Evolutionary conservation across 441 rosid genomes (phyloP).

Genomic region (Francoa sonchifolia): DNA sequence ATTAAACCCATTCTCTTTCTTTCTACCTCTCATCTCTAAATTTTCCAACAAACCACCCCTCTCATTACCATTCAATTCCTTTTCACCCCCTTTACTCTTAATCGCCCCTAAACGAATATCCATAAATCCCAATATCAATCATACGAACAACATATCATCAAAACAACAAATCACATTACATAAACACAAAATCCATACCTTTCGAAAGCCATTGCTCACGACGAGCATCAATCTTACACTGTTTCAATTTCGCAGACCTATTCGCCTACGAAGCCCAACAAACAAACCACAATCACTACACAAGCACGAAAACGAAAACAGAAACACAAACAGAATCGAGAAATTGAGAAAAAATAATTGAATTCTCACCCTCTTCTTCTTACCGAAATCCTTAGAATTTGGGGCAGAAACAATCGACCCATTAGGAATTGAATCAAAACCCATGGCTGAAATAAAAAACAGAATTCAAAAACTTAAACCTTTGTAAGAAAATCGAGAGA

Average conservation of each 20-base stretch:
- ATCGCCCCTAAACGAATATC: constrained; percentile 29
- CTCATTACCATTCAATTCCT: constrained; percentile 24
- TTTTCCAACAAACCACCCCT: constrained; percentile 29
- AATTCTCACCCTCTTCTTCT: constrained; percentile 58
- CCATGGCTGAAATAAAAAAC: constrained; percentile 29
- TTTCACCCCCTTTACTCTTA: constrained; percentile 37
- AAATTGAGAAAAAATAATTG: not conserved
- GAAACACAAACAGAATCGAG: not conserved
- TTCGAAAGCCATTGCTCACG: constrained; percentile 98
- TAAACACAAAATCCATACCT: constrained; percentile 28
- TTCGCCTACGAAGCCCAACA: constrained; percentile 32
- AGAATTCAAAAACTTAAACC: constrained; percentile 15
- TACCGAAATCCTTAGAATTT: constrained; percentile 40
- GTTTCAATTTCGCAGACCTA: constrained; percentile 88
- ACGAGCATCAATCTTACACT: constrained; percentile 86
- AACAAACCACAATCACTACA: not conserved
- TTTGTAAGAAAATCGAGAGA: not conserved
- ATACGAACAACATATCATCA: not conserved
- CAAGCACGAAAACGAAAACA: not conserved
- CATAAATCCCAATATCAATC: constrained; percentile 4
- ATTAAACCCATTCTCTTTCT: constrained; percentile 38
- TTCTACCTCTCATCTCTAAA: constrained; percentile 23
- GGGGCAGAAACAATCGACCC: constrained; percentile 34
- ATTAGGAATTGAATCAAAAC: constrained; percentile 49
- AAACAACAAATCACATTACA: not conserved